phyloP scores from a whole-genome alignment of 441 rosid species.

The Croton setiger region DNA sequence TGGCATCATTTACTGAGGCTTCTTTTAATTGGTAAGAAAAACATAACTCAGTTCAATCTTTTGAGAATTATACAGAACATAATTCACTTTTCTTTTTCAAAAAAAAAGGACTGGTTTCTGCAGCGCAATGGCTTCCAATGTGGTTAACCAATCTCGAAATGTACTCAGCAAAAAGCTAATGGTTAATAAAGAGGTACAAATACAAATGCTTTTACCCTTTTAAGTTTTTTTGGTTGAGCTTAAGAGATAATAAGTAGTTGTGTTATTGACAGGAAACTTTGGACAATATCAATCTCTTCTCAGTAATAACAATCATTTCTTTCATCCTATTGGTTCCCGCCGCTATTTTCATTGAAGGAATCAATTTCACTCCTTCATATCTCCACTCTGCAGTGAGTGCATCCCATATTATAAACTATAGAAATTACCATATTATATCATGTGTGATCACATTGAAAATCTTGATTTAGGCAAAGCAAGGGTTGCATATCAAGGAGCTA shows the following conservation, averaged over 20 bases:
- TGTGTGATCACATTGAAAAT: neutral
- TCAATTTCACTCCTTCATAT: conserved; percentile 77
- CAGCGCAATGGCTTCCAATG: conserved; percentile 98
- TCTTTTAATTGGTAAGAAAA: conserved; percentile 93
- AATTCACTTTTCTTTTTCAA: neutral
- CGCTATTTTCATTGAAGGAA: conserved; percentile 69
- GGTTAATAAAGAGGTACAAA: conserved; percentile 74
- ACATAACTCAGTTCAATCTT: too few relatives aligned
- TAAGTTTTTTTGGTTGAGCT: too few relatives aligned
- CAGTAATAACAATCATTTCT: conserved; percentile 82
- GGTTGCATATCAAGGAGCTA: conserved; percentile 67
- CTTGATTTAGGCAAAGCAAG: conserved; percentile 61
- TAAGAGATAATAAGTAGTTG: conserved; percentile 1
- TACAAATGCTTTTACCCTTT: neutral
- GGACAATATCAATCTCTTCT: conserved; percentile 94
- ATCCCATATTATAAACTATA: neutral
- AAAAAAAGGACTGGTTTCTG: conserved; percentile 81
- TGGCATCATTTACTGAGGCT: conserved; percentile 84
- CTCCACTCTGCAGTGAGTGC: conserved; percentile 70
- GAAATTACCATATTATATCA: neutral
- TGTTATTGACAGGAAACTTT: conserved; percentile 58
- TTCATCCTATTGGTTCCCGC: conserved; percentile 67
- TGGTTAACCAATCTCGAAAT: conserved; percentile 89
- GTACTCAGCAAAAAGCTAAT: conserved; percentile 94
- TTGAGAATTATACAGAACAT: too few relatives aligned